phyloP scores from a whole-genome alignment of 2,329 filamentous ascomycete genomes.

The Colletotrichum noveboracense region DNA sequence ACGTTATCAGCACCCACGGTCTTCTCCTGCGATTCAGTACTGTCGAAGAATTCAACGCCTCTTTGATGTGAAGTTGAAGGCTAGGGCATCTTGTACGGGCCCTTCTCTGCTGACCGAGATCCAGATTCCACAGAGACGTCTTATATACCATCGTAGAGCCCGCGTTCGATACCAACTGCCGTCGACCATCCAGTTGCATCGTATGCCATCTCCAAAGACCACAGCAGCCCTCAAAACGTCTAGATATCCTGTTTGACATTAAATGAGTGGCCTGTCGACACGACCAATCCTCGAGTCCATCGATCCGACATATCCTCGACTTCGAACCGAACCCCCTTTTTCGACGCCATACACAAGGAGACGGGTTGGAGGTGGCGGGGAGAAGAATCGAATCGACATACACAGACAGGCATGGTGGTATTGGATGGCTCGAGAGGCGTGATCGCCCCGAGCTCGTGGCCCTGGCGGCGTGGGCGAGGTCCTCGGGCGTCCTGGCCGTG shows the following conservation, averaged over 20 bases:
- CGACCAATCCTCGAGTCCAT: neutral
- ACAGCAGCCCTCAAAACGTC: neutral
- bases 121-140: neutral
- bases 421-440: neutral
- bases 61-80: too few species aligned
- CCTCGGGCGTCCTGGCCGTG: neutral
- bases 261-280: neutral
- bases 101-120: neutral
- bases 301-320: neutral
- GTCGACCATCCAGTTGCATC: neutral
- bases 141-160: neutral
- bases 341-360: neutral
- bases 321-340: neutral
- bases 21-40: too few species aligned
- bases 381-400: neutral
- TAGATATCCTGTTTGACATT: neutral
- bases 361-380: neutral
- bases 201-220: neutral
- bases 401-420: rapidly evolving
- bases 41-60: too few species aligned
- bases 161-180: neutral
- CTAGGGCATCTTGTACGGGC: neutral
- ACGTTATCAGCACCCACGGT: neutral
- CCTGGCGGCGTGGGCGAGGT: neutral
- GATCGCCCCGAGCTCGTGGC: neutral